Base-by-base conservation (phyloP, 805 yeast species). In the Pichia ethanolica region DNA sequence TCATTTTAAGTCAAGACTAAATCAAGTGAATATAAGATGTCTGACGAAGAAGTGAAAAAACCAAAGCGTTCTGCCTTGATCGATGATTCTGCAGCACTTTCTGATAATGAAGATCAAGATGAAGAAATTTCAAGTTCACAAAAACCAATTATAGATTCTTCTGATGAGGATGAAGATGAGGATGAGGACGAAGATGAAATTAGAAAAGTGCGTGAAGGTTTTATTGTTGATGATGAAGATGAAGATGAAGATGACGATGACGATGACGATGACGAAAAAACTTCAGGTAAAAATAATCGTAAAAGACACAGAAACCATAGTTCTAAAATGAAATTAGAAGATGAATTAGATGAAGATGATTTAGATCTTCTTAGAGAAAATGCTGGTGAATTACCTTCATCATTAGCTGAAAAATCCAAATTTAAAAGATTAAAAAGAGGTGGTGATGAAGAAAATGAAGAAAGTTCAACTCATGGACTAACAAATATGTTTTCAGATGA, bases 181-280 rank as follows among this genome's bases (percentile, higher is more conserved):
- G 90, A 83, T 42, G 96, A 88, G 33, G 95, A 89, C 61, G 97
- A 86, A 60, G 97, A 90, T 56, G 97, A 90, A 60, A 81, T 86
- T 43, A 77, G 83, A 56, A 79, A 78, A 58, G 84, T 90, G 39
- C 79, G 91, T 44, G 96, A 89, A 53, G 97, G 97, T 0, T 89
- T 91, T 66, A 90, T 91, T 60, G 97, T 88, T 9, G 97, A 89
- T 59, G 96, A 88, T 58, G 96, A 86, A 51, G 95, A 82, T 25
- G 86, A 78, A n/a, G 82, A 44, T 5, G 70, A 40, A n/a, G 70
- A 62, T 5, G 70, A 64, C 3, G 75, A 65, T 39, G 71, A 53
- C 11, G 56, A 53, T 7, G 53, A 49, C 3, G 44, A 63, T 47
- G 49, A 57, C 62, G 63, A 59, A 69, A 69, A 56, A 63, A 65